A percentile compares a stretch with the other conserved stretches of the same genome.
Evolutionary conservation across 1,284 basidiomycete species (phyloP).

Genomic region (Sphaerobolus stellatus): DNA sequence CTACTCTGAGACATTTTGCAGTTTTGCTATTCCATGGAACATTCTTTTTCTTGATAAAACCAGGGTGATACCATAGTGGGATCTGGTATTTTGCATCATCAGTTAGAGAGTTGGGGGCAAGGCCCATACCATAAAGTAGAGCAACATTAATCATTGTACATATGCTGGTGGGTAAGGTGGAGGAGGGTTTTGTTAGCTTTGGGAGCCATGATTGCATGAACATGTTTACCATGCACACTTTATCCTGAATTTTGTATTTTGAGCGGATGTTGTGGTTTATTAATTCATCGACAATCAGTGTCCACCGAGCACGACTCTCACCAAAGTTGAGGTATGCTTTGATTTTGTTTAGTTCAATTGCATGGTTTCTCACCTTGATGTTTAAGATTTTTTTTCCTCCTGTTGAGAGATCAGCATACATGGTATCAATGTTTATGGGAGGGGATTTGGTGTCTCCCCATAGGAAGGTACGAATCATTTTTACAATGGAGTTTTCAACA

Average conservation of each 20-base stretch:
- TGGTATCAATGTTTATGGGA: not conserved
- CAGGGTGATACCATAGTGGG: not conserved
- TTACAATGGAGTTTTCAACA: not conserved
- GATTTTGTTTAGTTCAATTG: slow-evolving; percentile 17
- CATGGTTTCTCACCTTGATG: slow-evolving; percentile 16
- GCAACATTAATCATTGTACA: not conserved
- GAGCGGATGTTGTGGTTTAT: not conserved
- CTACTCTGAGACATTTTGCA: not conserved
- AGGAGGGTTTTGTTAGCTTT: not conserved
- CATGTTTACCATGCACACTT: slow-evolving; percentile 3
- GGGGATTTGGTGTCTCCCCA: not conserved
- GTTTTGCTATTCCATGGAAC: not conserved
- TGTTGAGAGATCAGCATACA: not conserved
- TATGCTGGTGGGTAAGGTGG: not conserved
- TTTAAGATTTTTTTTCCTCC: slow-evolving; percentile 12
- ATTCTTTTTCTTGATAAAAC: not conserved
- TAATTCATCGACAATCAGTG: slow-evolving; percentile 10
- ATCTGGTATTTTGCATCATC: not conserved
- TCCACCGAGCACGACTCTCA: slow-evolving; percentile 12
- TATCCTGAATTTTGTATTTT: not conserved
- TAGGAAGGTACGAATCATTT: not conserved
- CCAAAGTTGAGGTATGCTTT: slow-evolving; percentile 17
- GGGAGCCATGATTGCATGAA: not conserved
- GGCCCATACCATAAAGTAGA: not conserved
- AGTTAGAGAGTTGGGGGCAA: not conserved